Evolutionary conservation across 441 rosid genomes (phyloP).

Genomic region (Syzygium malaccense): DNA sequence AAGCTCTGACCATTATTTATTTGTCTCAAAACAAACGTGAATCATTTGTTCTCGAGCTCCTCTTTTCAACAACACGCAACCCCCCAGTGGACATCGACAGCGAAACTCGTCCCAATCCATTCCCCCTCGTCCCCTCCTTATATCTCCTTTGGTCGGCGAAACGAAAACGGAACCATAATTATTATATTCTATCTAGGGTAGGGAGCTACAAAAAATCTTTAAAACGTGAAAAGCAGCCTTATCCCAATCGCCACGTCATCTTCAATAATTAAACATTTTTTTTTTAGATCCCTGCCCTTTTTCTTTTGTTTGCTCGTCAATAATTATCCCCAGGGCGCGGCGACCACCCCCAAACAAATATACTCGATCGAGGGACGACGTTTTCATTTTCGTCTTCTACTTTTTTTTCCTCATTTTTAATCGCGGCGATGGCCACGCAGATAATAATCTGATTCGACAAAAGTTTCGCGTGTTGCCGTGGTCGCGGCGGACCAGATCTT

Average conservation of each 20-base stretch:
- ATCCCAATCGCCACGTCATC: not conserved
- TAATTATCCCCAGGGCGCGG: not conserved
- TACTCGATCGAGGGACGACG: not conserved
- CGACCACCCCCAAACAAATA: not conserved
- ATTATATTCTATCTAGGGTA: not conserved
- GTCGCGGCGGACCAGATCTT: not conserved
- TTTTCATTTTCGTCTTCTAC: not conserved
- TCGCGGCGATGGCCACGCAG: too few species aligned
- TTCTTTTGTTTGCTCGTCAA: not conserved
- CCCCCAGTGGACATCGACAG: rapidly evolving
- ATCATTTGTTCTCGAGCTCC: not conserved
- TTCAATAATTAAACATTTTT: too few species aligned
- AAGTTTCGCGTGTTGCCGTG: not conserved
- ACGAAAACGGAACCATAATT: not conserved
- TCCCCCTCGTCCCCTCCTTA: rapidly evolving
- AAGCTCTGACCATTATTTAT: too few species aligned
- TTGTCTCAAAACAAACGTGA: not conserved
- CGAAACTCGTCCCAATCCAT: not conserved
- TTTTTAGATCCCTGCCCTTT: not conserved
- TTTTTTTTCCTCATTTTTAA: not conserved
- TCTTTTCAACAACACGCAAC: not conserved
- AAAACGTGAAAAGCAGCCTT: not conserved
- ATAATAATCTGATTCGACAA: not conserved
- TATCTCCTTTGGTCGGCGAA: not conserved
- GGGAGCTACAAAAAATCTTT: not conserved